phyloP scores from a whole-genome alignment of 1,139 yeast genomes.

The Kurtzmaniella quercitrusa region DNA sequence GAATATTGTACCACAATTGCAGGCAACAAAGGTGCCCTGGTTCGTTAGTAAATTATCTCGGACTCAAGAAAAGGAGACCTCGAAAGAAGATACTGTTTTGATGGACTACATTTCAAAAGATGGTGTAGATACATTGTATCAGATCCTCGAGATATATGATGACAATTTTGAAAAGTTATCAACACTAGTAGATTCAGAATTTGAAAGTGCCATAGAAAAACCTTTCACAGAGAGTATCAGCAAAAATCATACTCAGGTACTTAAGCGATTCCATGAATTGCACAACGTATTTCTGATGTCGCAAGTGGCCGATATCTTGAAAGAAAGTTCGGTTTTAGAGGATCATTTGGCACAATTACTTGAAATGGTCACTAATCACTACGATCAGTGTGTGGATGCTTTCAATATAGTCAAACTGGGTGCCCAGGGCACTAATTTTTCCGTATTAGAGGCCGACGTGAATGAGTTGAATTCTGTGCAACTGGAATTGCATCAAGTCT shows the following conservation, averaged over 20 bases:
- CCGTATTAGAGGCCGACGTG: constrained; percentile 8
- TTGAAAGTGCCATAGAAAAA: neutral
- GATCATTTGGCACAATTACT: constrained; percentile 67
- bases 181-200: constrained; percentile 14
- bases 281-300: constrained; percentile 4
- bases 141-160: constrained; percentile 26
- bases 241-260: constrained; percentile 5
- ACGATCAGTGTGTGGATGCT: constrained; percentile 64
- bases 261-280: constrained; percentile 6
- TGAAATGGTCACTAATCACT: constrained; percentile 74
- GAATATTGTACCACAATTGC: constrained; percentile 21
- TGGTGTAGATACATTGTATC: constrained; percentile 23
- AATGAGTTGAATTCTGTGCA: constrained; percentile 14
- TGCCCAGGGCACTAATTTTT: constrained; percentile 17
- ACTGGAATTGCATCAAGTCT: constrained; percentile 29
- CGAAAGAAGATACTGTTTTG: constrained; percentile 7
- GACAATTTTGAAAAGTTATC: constrained; percentile 24
- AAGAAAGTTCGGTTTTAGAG: constrained; percentile 53
- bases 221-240: neutral
- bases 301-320: constrained; percentile 12
- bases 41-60: constrained; percentile 16
- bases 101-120: constrained; percentile 36
- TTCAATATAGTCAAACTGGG: constrained; percentile 20
- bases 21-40: constrained; percentile 25
- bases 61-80: neutral